A percentile compares a stretch with the other conserved stretches of the same genome.
phyloP scores from a whole-genome alignment of 1,284 basidiomycete species.

The Tetrapyrgos nigripes region DNA sequence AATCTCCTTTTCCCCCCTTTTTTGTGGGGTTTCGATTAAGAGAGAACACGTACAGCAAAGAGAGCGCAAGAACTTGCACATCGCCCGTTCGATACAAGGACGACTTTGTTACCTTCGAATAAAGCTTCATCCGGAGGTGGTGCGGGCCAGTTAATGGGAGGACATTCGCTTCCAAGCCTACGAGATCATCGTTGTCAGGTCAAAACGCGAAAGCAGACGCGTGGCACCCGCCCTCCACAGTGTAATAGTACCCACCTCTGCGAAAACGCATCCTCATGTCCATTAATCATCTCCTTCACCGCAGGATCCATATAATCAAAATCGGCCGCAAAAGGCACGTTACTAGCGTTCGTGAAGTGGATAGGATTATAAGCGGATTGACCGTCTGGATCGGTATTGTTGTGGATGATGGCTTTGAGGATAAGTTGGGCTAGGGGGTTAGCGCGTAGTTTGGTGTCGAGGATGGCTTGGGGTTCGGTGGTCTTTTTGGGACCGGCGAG shows the following conservation, averaged over 20 bases:
- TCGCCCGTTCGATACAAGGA: constrained; percentile 60
- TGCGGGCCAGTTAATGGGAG: constrained; percentile 47
- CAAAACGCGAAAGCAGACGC: constrained; percentile 1
- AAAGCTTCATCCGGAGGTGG: constrained; percentile 50
- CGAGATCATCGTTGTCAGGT: too few species aligned
- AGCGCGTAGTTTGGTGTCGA: constrained; percentile 61
- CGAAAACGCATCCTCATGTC: constrained; percentile 53
- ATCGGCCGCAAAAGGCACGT: constrained; percentile 47
- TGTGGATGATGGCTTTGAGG: constrained; percentile 45
- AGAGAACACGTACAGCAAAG: constrained; percentile 50
- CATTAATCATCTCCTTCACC: constrained; percentile 50
- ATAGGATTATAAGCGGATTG: constrained; percentile 56
- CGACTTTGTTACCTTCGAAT: constrained; percentile 58
- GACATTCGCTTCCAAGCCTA: constrained; percentile 65
- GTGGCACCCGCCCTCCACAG: neutral
- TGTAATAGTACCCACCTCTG: constrained; percentile 40
- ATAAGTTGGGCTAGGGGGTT: constrained; percentile 57
- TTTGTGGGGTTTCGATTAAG: too few species aligned
- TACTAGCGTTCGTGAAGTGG: constrained; percentile 56
- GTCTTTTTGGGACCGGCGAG: constrained; percentile 59
- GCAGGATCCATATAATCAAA: constrained; percentile 54
- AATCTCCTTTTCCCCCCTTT: too few species aligned
- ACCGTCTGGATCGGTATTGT: constrained; percentile 51
- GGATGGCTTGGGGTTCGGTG: constrained; percentile 62
- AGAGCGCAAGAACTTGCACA: constrained; percentile 64